phyloP scores from a whole-genome alignment of 805 yeast species.

The Barnettozyma siamensis region DNA sequence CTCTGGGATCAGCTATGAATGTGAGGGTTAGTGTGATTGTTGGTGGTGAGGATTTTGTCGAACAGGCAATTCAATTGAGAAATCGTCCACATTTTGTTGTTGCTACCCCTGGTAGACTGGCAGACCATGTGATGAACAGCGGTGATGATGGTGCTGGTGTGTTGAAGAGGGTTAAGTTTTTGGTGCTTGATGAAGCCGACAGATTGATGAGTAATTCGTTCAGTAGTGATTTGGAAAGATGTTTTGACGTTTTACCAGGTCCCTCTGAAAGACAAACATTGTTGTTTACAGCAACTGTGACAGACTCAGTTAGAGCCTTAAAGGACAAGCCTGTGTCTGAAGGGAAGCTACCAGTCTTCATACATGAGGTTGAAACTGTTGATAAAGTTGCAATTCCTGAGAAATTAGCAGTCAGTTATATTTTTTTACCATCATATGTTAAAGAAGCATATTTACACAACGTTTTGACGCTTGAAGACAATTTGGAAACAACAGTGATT shows the following conservation, averaged over 20 bases:
- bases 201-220: constrained; percentile 79
- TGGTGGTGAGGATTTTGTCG: constrained; percentile 93
- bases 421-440: constrained; percentile 80
- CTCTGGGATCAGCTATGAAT: constrained; percentile 86
- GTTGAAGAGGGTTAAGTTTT: constrained; percentile 65
- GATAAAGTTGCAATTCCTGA: constrained; percentile 79
- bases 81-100: constrained; percentile 87
- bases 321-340: constrained; percentile 55
- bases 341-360: constrained; percentile 49
- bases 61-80: constrained; percentile 78
- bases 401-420: constrained; percentile 56
- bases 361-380: constrained; percentile 69
- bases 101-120: constrained; percentile 96
- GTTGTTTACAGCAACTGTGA: constrained; percentile 91
- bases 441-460: constrained; percentile 83
- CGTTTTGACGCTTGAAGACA: constrained; percentile 56
- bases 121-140: constrained; percentile 81
- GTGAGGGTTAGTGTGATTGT: constrained; percentile 77
- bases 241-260: constrained; percentile 67
- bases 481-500: constrained; percentile 63
- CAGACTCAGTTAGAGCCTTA: constrained; percentile 81
- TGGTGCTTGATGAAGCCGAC: constrained; percentile 96
- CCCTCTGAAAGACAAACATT: constrained; percentile 77
- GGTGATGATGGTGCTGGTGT: constrained; percentile 87
- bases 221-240: constrained; percentile 67